Evolutionary conservation across 2,329 filamentous ascomycete species (phyloP), one percentile per base, ranked within the genome.

Genomic region (Aspergillus quadrilineatus): DNA sequence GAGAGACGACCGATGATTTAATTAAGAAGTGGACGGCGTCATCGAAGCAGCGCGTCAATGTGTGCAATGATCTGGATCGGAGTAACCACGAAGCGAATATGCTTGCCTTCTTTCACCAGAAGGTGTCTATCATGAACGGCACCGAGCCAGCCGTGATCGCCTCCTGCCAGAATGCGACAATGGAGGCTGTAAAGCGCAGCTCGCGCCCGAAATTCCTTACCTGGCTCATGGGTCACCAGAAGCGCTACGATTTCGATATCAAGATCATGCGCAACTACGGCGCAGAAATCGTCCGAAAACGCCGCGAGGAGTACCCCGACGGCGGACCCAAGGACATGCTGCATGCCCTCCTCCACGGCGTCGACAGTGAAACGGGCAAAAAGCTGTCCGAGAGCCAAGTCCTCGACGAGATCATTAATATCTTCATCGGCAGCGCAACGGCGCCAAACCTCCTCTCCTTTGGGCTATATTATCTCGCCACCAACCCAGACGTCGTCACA

Each of bases 391-490:
- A 88, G 4, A 80, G 81, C 8, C 82, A 83, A 57, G 80, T 89
- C 48, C 79, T 87, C 47, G 85, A 89, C 69, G 87, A 90, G 68
- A 85, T 90, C 62, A 82, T 89, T 52, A 82, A 82, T 2, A 88
- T 89, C 76, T 80, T 88, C 41, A 69, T 72, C 63, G 79, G 86
- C 1, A 87, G 89, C 60, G 88, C 90, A 64, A 92, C 89, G 0
- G 88, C 88, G 0, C 84, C 85, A 1, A 87, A 87, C 2, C 73
- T 87, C 14, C 69, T 91, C 10, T 82, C 85, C 0, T 90, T 89
- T 65, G 73, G 81, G 0, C 82, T 89, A 49, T 87, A 86, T 66
- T 79, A 86, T 54, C 76, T 92, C 2, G 69, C 89, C 36, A 85
- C 85, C 67, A 79, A 87, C 62, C 87, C 87, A 0, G 77, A 80